phyloP scores from a whole-genome alignment of 1,139 yeast species.

The Saccharomyces hybrid region DNA sequence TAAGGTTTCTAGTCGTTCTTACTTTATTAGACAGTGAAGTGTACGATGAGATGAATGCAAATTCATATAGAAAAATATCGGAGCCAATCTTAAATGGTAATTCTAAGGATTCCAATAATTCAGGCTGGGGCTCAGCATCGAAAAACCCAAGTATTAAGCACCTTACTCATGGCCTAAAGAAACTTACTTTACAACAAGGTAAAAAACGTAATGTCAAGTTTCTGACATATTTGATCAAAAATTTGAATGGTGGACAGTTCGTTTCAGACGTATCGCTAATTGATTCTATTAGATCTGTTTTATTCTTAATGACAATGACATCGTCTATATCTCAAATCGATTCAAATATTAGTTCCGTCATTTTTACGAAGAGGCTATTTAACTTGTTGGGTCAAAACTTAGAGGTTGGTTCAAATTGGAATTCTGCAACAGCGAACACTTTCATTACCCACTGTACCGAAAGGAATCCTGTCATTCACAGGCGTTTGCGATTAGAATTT shows the following conservation, averaged over 20 bases:
- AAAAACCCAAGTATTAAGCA: slow-evolving; percentile 14
- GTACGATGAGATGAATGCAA: slow-evolving; percentile 21
- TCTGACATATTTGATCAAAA: slow-evolving; percentile 18
- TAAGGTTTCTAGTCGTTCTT: slow-evolving; percentile 22
- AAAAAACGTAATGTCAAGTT: slow-evolving; percentile 16
- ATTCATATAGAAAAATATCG: slow-evolving; percentile 21
- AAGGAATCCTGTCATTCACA: slow-evolving; percentile 17
- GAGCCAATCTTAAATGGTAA: slow-evolving; percentile 6
- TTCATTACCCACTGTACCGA: slow-evolving; percentile 17
- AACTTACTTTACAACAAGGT: slow-evolving; percentile 16
- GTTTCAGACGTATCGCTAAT: slow-evolving; percentile 22
- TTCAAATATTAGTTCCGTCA: slow-evolving; percentile 13
- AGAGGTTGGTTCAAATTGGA: slow-evolving; percentile 15
- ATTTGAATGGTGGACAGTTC: slow-evolving; percentile 16
- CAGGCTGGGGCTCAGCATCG: neutral
- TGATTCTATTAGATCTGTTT: slow-evolving; percentile 17
- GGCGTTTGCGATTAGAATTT: slow-evolving; percentile 25
- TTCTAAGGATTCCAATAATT: neutral
- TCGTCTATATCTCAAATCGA: slow-evolving; percentile 18
- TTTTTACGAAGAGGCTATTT: slow-evolving; percentile 19
- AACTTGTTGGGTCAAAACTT: slow-evolving; percentile 12
- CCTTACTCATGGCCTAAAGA: slow-evolving; percentile 21
- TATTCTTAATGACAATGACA: slow-evolving; percentile 15
- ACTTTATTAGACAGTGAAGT: slow-evolving; percentile 23
- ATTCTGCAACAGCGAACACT: slow-evolving; percentile 14